Evolutionary conservation across 352 stramenopile genomes (phyloP), one percentile per base, ranked within the genome.

Genomic region (Nannochloropsis limnetica): DNA sequence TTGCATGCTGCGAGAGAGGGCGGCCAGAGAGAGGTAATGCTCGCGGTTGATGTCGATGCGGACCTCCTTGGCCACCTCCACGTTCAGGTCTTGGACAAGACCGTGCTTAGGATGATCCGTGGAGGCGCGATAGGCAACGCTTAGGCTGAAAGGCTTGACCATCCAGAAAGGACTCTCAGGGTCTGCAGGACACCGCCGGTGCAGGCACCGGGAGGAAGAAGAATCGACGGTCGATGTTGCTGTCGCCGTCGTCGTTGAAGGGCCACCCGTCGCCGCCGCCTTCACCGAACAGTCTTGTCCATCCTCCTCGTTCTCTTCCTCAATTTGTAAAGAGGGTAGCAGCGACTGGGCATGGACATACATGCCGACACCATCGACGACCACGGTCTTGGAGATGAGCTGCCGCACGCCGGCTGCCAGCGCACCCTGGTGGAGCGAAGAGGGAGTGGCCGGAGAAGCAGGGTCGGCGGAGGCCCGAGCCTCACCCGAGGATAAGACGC

Each of bases 71-170:
- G n/a, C 8, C 25, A 74, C 25, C 25, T 74, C 61, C n/a, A 74
- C 61, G 61, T 74, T 29, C 1, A 74, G 61, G 61, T 74, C 6
- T 20, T 74, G 61, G 25, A 74, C n/a, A 5, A 74, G n/a, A 29
- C 25, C 11, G 11, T 74, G 61, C 61, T 29, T 74, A 20, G 61
- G 11, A 29, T 74, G n/a, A 22, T 74, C 61, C 61, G 20, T 31
- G 6, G 5, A 74, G 25, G 61, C 61, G 6, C 61, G 6, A 29
- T 74, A 74, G n/a, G n/a, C 61, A 29, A 74, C n/a, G 5, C 25
- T 29, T 14, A 74, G n/a, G n/a, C 25, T 29, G 25, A 74, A 74
- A 74, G 61, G 61, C 11, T 74, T 74, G 61, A 74, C 61, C 25
- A 74, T 25, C 61, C 61, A 74, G 25, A 1, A 28, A 29, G 61